Conservation (phyloP, 805 yeast species). For the Metschnikowia cubensis region DNA sequence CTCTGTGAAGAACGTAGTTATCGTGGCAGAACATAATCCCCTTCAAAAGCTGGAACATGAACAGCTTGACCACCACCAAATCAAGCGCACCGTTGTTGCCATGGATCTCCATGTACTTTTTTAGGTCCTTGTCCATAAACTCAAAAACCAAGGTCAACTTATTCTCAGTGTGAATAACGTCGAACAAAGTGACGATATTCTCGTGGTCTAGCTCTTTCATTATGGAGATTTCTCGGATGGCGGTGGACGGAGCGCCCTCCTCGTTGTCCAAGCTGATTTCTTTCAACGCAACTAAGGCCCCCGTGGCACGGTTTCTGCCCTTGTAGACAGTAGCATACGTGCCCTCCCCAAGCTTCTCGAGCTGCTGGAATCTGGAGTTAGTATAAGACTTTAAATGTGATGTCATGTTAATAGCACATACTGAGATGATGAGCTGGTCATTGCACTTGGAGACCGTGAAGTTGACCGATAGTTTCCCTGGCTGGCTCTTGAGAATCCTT, state of each 20-base stretch:
- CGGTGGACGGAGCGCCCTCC: constrained; percentile 98
- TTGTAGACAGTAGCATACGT: constrained; percentile 99
- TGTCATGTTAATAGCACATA: constrained; percentile 22
- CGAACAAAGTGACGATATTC: constrained; percentile 87
- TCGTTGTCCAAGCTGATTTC: constrained; percentile 94
- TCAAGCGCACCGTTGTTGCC: constrained; percentile 74
- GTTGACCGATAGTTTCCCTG: not conserved
- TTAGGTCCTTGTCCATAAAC: constrained; percentile 87
- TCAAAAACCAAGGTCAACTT: constrained; percentile 92
- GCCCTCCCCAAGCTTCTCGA: constrained; percentile 89
- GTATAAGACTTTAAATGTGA: not conserved
- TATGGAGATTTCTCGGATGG: constrained; percentile 91
- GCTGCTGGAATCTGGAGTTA: constrained; percentile 41
- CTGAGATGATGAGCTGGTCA: constrained; percentile 46
- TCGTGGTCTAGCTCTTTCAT: constrained; percentile 94
- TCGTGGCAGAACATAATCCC: constrained; percentile 89
- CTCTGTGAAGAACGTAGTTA: constrained; percentile 78
- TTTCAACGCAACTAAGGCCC: constrained; percentile 88
- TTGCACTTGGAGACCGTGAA: constrained; percentile 9
- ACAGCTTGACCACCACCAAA: constrained; percentile 72
- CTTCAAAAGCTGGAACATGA: constrained; percentile 88
- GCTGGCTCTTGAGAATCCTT: not conserved
- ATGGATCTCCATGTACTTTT: constrained; percentile 88
- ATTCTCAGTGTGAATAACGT: constrained; percentile 95
- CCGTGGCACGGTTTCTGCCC: constrained; percentile 81